Conservation (phyloP, 2,329 filamentous ascomycete genomes). For the Trichoderma citrinoviride region DNA sequence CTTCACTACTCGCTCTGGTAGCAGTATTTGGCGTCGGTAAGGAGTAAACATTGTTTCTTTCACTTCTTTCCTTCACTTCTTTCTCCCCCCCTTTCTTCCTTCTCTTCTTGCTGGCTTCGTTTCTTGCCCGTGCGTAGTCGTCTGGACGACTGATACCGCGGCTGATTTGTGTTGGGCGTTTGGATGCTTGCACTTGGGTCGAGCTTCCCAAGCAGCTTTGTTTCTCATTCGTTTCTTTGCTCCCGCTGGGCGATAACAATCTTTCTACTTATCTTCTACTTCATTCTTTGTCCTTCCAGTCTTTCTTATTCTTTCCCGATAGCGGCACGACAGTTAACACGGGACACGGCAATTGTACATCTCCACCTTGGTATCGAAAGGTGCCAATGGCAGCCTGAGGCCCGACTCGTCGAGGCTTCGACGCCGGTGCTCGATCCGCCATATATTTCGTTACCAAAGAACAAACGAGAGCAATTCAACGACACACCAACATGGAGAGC, state of each 20-base stretch:
- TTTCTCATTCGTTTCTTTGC: conserved; percentile 11
- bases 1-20: conserved; percentile 17
- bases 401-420: conserved; percentile 6
- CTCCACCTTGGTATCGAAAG: not conserved
- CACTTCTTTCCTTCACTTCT: not conserved
- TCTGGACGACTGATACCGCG: conserved; percentile 17
- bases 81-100: not conserved
- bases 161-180: not conserved
- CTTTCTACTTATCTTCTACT: not conserved
- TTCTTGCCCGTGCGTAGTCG: conserved; percentile 1
- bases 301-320: not conserved
- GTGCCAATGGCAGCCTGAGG: conserved; percentile 16
- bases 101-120: not conserved
- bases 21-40: conserved; percentile 5
- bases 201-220: not conserved
- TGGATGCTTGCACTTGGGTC: not conserved
- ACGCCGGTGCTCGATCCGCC: not conserved
- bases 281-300: not conserved
- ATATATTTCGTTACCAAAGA: not conserved
- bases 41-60: conserved; percentile 1
- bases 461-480: not conserved
- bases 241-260: conserved; percentile 10
- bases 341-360: not conserved
- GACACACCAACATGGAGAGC: conserved; percentile 13
- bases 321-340: not conserved